Base-by-base conservation (phyloP, 345 rosid species). In the Gossypium rotundifolium region DNA sequence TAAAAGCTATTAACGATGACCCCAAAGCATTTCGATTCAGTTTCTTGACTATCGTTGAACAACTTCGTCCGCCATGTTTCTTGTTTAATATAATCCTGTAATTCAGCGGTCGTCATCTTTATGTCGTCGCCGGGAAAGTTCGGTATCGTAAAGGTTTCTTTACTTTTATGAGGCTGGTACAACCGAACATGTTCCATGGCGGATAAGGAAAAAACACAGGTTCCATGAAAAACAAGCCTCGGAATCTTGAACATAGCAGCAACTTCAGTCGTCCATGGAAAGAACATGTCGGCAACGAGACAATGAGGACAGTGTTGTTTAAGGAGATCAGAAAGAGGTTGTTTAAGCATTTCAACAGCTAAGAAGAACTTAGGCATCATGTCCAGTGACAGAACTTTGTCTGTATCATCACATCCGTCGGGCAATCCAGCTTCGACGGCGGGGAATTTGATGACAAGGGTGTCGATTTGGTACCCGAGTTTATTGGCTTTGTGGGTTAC, bases 221-320 rank as follows among this genome's bases (percentile, higher is more conserved):
- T 78, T 61, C 92, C 92, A 75, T 81, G 85, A 71, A 90, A 88
- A 14, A 87, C 84, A 70, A 85, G 38, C 40, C 89, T 82, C 5
- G 95, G 92, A 14, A 87, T 72, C 22, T 81, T 76, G 16, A 51
- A 84, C 64, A 82, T 81, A 25, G 75, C 80, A 11, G 89, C 85
- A 13, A 70, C 70, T n/a, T 85, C 83, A 0, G 83, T 82, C 6
- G 86, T 79, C 92, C 92, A 90, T 0, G 88, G 87, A 70, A 83
- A 88, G 85, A 85, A 87, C 81, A 82, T 77, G 69, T 90, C 89
- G 1, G 92, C 81, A 11, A 90, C 76, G 10, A 87, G 74, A 68
- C 87, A 84, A 49, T 82, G 59, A 13, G 89, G 81, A 12, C 17
- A 73, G n/a, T 82, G 85, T 11, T 57, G 29, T 23, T 76, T 76